Evolutionary conservation across 1,284 basidiomycete genomes (phyloP).

Genomic region (Ustilago curta): DNA sequence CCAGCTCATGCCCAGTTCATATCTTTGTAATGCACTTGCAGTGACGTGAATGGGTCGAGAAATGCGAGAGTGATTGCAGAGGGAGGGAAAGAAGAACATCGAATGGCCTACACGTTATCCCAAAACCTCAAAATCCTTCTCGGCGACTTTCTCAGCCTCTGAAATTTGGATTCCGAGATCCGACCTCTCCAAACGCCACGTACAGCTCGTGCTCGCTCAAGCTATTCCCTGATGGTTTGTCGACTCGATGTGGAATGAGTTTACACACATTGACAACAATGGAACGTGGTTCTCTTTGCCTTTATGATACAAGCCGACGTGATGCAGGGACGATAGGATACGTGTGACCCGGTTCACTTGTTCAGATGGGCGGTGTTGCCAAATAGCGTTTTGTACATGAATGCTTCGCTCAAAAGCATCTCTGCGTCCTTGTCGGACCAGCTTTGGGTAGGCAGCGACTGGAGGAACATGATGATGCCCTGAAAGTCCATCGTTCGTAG

Average conservation of each 20-base stretch:
- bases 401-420: conserved; percentile 93
- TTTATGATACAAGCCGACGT: neutral
- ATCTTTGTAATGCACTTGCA: neutral
- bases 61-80: neutral
- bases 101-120: neutral
- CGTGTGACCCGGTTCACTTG: conserved; percentile 23
- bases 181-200: neutral
- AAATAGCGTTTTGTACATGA: conserved; percentile 74
- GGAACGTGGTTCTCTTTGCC: neutral
- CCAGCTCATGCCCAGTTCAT: conserved; percentile 6
- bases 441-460: conserved; percentile 90
- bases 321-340: neutral
- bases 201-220: too few species aligned
- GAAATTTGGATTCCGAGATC: conserved; percentile 13
- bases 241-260: neutral
- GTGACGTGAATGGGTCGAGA: neutral
- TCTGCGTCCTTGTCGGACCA: conserved; percentile 98
- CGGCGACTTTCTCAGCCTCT: neutral
- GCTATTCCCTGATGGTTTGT: neutral
- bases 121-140: conserved; percentile 3
- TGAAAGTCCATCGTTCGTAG: conserved; percentile 67
- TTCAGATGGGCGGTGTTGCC: conserved; percentile 66
- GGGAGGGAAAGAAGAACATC: neutral
- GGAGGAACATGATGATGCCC: conserved; percentile 99
- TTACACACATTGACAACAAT: neutral